Conservation (phyloP, 83 land plant genomes). For the Larix sibirica region DNA sequence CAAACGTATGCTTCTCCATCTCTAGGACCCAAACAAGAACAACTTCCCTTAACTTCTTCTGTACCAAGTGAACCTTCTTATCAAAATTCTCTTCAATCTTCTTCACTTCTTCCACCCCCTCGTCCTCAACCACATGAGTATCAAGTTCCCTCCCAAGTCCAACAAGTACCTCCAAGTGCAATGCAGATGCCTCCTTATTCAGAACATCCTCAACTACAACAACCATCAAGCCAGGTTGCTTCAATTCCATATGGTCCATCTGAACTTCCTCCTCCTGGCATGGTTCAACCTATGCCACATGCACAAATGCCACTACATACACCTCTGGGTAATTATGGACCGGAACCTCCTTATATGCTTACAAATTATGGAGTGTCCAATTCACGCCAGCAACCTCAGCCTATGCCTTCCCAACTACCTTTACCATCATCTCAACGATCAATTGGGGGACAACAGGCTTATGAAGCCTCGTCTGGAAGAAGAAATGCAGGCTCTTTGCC, state of each 20-base stretch:
- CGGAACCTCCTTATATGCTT: constrained; percentile 28
- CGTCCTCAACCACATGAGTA: constrained; percentile 30
- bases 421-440: constrained; percentile 37
- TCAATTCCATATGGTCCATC: constrained; percentile 18
- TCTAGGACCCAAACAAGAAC: constrained; percentile 31
- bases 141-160: constrained; percentile 37
- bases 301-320: constrained; percentile 27
- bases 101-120: constrained; percentile 32
- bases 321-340: constrained; percentile 22
- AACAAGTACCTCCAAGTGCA: constrained; percentile 25
- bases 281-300: constrained; percentile 26
- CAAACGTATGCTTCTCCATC: constrained; percentile 12
- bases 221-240: constrained; percentile 26
- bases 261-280: constrained; percentile 14
- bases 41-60: constrained; percentile 23
- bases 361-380: constrained; percentile 16
- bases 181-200: constrained; percentile 18
- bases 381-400: constrained; percentile 37
- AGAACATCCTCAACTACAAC: constrained; percentile 26
- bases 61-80: constrained; percentile 39
- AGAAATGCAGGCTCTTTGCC: constrained; percentile 25
- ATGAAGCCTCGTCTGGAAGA: constrained; percentile 59
- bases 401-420: constrained; percentile 29
- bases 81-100: constrained; percentile 19
- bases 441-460: constrained; percentile 31